Conservation (phyloP, 1,284 basidiomycete species). For the Coniferiporia sulphurascens region DNA sequence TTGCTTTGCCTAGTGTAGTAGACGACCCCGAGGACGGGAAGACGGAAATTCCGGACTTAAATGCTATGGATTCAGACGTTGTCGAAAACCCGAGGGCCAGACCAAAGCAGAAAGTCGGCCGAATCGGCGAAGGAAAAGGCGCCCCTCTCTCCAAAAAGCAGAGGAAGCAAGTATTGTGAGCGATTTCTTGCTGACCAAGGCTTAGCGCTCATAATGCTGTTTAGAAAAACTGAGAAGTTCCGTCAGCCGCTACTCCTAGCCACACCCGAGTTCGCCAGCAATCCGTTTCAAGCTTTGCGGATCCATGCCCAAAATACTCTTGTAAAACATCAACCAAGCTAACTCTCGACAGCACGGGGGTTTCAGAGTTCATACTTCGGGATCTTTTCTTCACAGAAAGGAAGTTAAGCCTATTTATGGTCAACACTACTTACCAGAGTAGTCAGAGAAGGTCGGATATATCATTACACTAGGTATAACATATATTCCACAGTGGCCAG, state of each 20-base stretch:
- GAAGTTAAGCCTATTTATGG: too few relatives aligned
- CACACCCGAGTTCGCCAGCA: slow-evolving; percentile 59
- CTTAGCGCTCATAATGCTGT: slow-evolving; percentile 2
- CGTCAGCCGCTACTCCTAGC: slow-evolving; percentile 69
- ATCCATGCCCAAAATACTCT: slow-evolving; percentile 79
- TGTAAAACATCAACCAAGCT: slow-evolving; percentile 38
- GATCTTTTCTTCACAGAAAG: too few relatives aligned
- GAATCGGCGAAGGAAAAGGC: slow-evolving; percentile 68
- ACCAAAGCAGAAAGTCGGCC: slow-evolving; percentile 35
- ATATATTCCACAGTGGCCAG: slow-evolving; percentile 8
- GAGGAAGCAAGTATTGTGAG: slow-evolving; percentile 63
- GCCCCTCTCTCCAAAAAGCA: slow-evolving; percentile 58
- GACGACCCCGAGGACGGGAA: slow-evolving; percentile 24
- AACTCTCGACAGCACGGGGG: background rate
- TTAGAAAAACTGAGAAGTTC: slow-evolving; percentile 60
- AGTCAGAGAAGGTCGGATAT: background rate
- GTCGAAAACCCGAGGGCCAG: slow-evolving; percentile 23
- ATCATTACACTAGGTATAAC: slow-evolving; percentile 19
- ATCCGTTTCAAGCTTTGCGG: slow-evolving; percentile 76
- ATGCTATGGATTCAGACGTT: slow-evolving; percentile 19
- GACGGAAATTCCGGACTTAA: slow-evolving; percentile 13
- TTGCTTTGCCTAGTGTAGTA: slow-evolving; percentile 50
- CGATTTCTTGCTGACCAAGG: background rate
- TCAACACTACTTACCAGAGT: too few relatives aligned
- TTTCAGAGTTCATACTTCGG: background rate